Evolutionary conservation across 163 green algal genomes (phyloP), one percentile per base, ranked within the genome.

Genomic region (Scenedesmus sp.): DNA sequence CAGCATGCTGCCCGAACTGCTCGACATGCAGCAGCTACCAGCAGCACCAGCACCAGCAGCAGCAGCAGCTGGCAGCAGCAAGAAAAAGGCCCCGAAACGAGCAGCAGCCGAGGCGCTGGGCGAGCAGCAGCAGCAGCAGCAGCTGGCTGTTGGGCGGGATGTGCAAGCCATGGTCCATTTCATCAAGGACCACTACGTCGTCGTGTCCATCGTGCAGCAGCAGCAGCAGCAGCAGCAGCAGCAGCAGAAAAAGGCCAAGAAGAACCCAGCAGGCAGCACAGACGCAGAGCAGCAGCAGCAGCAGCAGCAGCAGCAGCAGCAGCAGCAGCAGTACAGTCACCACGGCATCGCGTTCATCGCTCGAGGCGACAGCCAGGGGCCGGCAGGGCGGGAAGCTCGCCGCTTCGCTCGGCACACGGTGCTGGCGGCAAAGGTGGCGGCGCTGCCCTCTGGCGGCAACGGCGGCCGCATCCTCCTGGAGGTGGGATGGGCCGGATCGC

Each of bases 121-220:
- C 4, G 82, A 33, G 6, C 53, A 89, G 42, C 61, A 82, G 68
- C 68, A 83, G 85, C 85, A 76, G 72, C 72, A 83, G 72, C 85
- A 59, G 70, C 56, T 46, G 59, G 53, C 93, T 81, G 46, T 92
- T 16, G 93, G 93, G 15, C 40, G 85, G 0, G 37, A 82, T 3
- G 90, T 98, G 7, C 84, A 96, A 72, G 94, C 85, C 0, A 89
- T 96, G 30, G 93, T 95, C 87, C 94, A 97, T 81, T 84, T 91
- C 78, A 94, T 95, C 80, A 92, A 94, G 49, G 91, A 94, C 18
- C 90, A 94, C 24, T 97, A 97, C 89, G 81, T 92, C 6, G 94
- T 98, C 26, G 61, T 97, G 10, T 95, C 90, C 0, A 33, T 98
- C 16, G 93, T 92, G 0, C 12, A 84, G 1, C 86, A 92, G 65